Evolutionary conservation across 2,329 filamentous ascomycete genomes (phyloP), one percentile per base, ranked within the genome.

Genomic region (Botrytis pseudocinerea): DNA sequence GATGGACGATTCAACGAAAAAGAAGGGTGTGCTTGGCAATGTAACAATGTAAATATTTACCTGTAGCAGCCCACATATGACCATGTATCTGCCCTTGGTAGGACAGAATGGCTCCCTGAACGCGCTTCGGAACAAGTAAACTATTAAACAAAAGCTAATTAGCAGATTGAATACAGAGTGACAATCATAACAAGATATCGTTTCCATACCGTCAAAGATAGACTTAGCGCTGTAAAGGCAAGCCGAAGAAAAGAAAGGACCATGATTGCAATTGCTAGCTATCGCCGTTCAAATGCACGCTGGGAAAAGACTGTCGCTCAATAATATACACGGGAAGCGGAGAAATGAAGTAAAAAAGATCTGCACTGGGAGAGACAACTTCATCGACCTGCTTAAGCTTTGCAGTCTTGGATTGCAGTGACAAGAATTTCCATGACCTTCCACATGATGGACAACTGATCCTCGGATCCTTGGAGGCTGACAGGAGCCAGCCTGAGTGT

Each of bases 41-140:
- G 54, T 51, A 69, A 69, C 70, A 54, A 69, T 61, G 28, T 51
- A 25, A 9, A 42, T 44, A 59, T 32, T 25, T 73, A 73, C 72
- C 66, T 66, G 44, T 73, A 73, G 68, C 69, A 73, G 38, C 72
- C 72, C 20, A 73, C 60, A 73, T 71, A 71, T 48, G 72, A 70
- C 69, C 72, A 71, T 73, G 40, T 61, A 66, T 65, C 51, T 65
- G 40, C 66, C n/a, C 71, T 70, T 44, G 59, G 66, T 62, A 42
- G 2, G 44, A 73, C 65, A 70, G 59, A 40, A 35, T 38, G 46
- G 28, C 61, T 57, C 46, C 46, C 35, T 18, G 48, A 71, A 60
- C 22, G 42, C 18, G 70, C 70, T 69, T 69, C 63, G 46, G 70
- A 72, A 61, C 42, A 68, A 61, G 63, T 42, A 38, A 72, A 69